Base-by-base conservation (phyloP, 208 protist genomes). In the Acanthamoeba quina region DNA sequence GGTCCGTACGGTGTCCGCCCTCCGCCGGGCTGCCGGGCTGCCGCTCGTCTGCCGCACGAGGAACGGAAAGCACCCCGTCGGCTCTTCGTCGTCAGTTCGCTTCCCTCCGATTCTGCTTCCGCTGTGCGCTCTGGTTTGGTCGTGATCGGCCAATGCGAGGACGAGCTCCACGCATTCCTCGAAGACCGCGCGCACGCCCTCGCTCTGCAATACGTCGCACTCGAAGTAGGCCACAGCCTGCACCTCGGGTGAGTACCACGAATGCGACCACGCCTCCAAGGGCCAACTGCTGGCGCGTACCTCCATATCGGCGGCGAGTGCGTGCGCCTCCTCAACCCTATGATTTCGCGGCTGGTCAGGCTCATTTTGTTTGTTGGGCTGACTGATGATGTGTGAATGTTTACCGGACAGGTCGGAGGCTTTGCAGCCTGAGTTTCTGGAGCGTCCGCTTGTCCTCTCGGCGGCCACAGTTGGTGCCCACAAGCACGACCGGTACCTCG, bases 181-280 rank as follows among this genome's bases (percentile, higher is more conserved):
- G 26, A 70, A 70, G 29, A 70, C 64, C 26, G 13, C 64, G 5
- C 64, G 64, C 1, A 70, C 64, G 24, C 64, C 26, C 17, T 70
- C 64, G 26, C 64, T 70, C 64, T 70, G 24, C 29, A 26, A 31
- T 21, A 29, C 26, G 24, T n/a, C 24, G 64, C 64, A 70, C 64
- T 70, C 64, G 64, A 70, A 70, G 29, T 37, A 70, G n/a, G 64
- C 64, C 26, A 70, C 64, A 34, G 64, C 64, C 29, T 70, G 54
- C 15, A 21, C 54, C 54, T 24, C 3, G 54, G 15, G 54, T 21
- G 21, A 58, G 4, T 58, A 13, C 54, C 19, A 49, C 44, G 44
- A 49, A 49, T 49, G 44, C 44, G 10, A 49, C 3, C 44, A 0
- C 44, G 44, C 44, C 31, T 47, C 44, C 44, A 49, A 49, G 44